Base-by-base conservation (phyloP, 805 yeast genomes). In the Wickerhamomyces bisporus region DNA sequence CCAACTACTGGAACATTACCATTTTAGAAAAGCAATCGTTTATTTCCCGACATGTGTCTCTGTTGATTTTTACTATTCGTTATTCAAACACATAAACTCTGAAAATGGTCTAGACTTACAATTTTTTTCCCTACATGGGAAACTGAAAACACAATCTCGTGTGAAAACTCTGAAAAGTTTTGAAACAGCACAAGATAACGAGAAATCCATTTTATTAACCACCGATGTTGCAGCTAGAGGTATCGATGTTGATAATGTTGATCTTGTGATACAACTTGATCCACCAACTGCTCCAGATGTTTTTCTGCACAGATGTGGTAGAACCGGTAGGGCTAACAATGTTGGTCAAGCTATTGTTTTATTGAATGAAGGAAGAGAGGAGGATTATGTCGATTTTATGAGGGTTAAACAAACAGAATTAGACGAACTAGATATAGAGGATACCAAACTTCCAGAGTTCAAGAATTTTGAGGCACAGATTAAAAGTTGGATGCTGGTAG, bases 141-240 rank as follows among this genome's bases (percentile, higher is more conserved):
- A 91, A 57, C 68, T 93, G 24, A 77, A 78, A n/a, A 81, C 95
- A 0, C 77, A 75, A 33, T 76, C 95, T 13, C 72, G 99, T 47
- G 61, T 82, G 36, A 84, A 77, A 55, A 85, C 96, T 0, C 63
- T 91, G 31, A 68, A 69, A 10, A 64, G 60, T 25, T 93, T 91
- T 55, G 54, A 49, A 16, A 27, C 25, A 5, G 31, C 41, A 18
- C 43, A 52, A 5, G 52, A 56, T 7, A 60, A 62, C 19, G 32
- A 30, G 3, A 80, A 77, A 45, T 68, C 80, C 9, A 75, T 91
- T 0, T 61, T 93, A 18, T 65, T 93, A 61, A 88, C 98, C 2
- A 93, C 98, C 0, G 98, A 93, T 68, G 96, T 93, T n/a, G 97
- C 98, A 1, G 96, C 98, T 0, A 73, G 98, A 55, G 98, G 98